Percentiles rank a stretch among this genome's conserved stretches.
phyloP scores from a whole-genome alignment of 1,139 yeast species.

The Komagataea norvegica region DNA sequence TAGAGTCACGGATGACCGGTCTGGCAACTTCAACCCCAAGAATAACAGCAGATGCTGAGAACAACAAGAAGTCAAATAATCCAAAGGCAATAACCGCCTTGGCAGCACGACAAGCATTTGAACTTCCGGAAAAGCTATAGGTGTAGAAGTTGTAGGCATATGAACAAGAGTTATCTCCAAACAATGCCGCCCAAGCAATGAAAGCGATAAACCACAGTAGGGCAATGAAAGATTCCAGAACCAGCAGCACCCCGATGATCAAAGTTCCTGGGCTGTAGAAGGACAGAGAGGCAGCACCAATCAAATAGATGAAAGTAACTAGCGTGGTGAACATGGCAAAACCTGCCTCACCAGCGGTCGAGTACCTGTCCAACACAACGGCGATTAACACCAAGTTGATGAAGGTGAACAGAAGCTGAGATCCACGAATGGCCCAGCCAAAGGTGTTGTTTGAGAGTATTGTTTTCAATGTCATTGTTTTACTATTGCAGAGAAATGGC shows the following conservation, averaged over 20 bases:
- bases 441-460: constrained; percentile 4
- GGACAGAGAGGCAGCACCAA: constrained; percentile 3
- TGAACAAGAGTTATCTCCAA: constrained; percentile 9
- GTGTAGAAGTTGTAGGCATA: not conserved
- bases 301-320: constrained; percentile 13
- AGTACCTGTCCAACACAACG: constrained; percentile 8
- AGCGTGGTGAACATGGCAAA: constrained; percentile 15
- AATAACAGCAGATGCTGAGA: constrained; percentile 9
- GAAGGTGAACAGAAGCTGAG: constrained; percentile 15
- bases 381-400: constrained; percentile 15
- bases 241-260: constrained; percentile 14
- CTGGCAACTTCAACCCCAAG: constrained; percentile 10
- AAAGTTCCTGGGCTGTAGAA: constrained; percentile 7
- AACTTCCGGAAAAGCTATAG: not conserved
- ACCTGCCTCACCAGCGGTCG: constrained; percentile 11
- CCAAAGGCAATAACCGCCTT: constrained; percentile 21
- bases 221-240: constrained; percentile 13
- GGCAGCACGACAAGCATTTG: constrained; percentile 13
- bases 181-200: constrained; percentile 16
- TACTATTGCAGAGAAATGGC: no score
- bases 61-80: constrained; percentile 15
- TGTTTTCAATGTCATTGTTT: constrained; percentile 1
- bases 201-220: constrained; percentile 18
- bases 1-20: constrained; percentile 2
- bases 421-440: constrained; percentile 13